A percentile compares a stretch with the other conserved stretches of the same genome.
Evolutionary conservation across 257 asterid genomes (phyloP).

Genomic region (Solanum gracilifrons): DNA sequence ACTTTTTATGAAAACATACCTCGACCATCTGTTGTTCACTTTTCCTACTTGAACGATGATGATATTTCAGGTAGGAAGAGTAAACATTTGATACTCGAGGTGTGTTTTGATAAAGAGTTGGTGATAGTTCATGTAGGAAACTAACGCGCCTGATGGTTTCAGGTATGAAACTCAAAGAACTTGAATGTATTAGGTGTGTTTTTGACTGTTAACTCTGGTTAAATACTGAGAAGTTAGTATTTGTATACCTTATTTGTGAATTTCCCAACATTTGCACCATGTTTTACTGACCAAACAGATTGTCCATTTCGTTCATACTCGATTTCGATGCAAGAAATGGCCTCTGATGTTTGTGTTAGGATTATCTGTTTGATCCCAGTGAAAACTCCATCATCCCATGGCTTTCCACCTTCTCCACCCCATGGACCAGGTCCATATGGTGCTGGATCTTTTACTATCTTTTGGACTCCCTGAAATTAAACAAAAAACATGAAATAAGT

Average conservation of each 20-base stretch:
- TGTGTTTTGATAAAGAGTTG: neutral
- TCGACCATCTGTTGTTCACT: neutral
- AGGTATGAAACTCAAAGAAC: neutral
- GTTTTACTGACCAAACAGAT: slow-evolving; percentile 81
- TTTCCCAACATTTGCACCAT: slow-evolving; percentile 47
- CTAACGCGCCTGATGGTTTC: neutral
- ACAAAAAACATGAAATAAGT: neutral
- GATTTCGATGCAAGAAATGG: slow-evolving; percentile 46
- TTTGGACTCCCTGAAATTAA: slow-evolving; percentile 22
- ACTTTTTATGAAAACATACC: neutral
- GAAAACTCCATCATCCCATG: slow-evolving; percentile 88
- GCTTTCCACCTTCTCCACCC: slow-evolving; percentile 85
- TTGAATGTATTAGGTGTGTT: neutral
- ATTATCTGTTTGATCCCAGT: slow-evolving; percentile 63
- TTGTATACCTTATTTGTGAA: slow-evolving; percentile 35
- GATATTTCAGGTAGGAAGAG: neutral
- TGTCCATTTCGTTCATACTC: slow-evolving; percentile 87
- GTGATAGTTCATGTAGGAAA: neutral
- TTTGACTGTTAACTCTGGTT: neutral
- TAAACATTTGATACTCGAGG: neutral
- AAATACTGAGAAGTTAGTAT: neutral
- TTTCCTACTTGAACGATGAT: neutral
- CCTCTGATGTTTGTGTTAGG: slow-evolving; percentile 33
- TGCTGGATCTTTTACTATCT: slow-evolving; percentile 45
- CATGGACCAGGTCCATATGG: slow-evolving; percentile 88